These are phyloP conservation scores for Penicillium atrosanguineum DNA, from an alignment of 495 filamentous ascomycete species.

Conservation along the genomic window DNA sequence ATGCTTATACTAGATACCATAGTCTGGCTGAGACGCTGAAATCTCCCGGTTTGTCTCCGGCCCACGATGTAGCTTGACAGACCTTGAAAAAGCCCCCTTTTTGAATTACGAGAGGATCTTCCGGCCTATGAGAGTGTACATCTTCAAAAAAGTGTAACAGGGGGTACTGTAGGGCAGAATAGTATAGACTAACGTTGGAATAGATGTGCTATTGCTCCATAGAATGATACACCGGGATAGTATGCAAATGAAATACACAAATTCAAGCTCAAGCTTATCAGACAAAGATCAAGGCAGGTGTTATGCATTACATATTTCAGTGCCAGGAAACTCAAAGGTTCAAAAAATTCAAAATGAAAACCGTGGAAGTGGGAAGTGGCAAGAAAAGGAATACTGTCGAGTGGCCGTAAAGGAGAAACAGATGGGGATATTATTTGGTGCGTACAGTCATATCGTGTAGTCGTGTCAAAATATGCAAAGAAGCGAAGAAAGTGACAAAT, in stretches of 20 bases:
- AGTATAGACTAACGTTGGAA: no score
- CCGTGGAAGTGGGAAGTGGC: conserved; percentile 4
- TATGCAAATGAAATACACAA: conserved; percentile 1
- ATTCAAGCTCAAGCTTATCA: conserved; percentile 5
- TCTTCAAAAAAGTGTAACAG: no score
- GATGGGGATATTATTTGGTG: conserved; percentile 26
- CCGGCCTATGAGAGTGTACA: no score
- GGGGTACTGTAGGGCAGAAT: no score
- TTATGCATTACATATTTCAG: background rate
- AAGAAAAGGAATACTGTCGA: conserved; percentile 5
- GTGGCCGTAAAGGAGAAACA: conserved; percentile 4
- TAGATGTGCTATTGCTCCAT: no score
- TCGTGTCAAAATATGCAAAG: conserved; percentile 30
- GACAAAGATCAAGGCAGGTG: background rate
- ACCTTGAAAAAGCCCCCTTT: no score
- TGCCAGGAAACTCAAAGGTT: background rate
- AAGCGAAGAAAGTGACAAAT: conserved; percentile 23
- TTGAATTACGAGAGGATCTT: no score
- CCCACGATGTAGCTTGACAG: no score
- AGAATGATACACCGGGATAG: background rate
- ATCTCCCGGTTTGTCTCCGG: no score
- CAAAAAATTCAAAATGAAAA: conserved; percentile 1
- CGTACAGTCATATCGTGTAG: conserved; percentile 34
- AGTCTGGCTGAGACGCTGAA: no score
- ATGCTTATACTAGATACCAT: no score